Base-by-base conservation (phyloP, 306 rosid genomes). In the Inga laurina region DNA sequence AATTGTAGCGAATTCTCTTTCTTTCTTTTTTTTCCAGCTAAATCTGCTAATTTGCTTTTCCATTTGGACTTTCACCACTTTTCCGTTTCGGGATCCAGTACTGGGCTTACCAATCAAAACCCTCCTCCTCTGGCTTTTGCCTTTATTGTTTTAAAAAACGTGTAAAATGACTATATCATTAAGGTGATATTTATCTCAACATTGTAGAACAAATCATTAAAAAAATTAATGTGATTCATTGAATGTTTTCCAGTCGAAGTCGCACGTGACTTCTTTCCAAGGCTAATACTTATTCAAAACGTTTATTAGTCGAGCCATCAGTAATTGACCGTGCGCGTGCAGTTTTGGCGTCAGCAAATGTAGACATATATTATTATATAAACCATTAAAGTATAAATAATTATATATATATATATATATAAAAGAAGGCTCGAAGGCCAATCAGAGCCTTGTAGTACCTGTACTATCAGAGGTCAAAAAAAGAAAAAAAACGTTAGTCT, bases 1-100 rank as follows among this genome's bases (percentile, higher is more conserved):
- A 46, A 57, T 82, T 84, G 61, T 51, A 32, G 57, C 52, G 45
- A 34, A 83, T 88, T 73, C 32, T 74, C 77, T 76, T 88, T 82
- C 81, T 79, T 72, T 32, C 1, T 37, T 39, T 39, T 35, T 35
- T 76, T 82, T 41, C 57, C 15, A 2, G 13, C 14, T 80, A 72
- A 76, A 74, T 78, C 39, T 41, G 70, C 3, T 14, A 22, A 48
- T 43, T 82, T 79, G 15, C 84, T 52, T 82, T 64, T 79, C 21
- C 77, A 35, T 75, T 68, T 87, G 90, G 78, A 81, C 27, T 72
- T 72, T 39, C 46, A 72, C 75, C 77, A 49, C 75, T 57, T 57
- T 30, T 64, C 79, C 66, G 81, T 44, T 66, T 84, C 81, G 24
- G 32, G 22, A 54, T 54, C 9, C 61, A 5, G 57, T 16, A 10